Conservation (phyloP, 1,139 yeast species). For the Komagataea norvegica region DNA sequence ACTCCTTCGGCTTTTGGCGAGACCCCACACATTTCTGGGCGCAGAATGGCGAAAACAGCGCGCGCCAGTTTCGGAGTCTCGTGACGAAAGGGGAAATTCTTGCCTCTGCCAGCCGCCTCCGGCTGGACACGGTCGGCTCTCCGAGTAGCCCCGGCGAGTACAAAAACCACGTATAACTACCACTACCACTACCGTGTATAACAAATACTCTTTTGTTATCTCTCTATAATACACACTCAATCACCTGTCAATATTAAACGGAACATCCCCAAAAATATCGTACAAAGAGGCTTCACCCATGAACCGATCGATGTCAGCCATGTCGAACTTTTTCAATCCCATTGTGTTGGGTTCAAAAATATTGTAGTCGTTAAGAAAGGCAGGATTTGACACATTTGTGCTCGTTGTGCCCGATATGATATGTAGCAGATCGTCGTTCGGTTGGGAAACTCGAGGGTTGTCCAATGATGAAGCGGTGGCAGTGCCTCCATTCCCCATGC, state of each 20-base stretch:
- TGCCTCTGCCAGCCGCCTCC: no score
- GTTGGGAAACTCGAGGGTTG: no score
- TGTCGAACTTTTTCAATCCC: conserved; percentile 5
- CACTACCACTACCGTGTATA: no score
- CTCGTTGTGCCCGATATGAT: no score
- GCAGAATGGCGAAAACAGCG: background rate
- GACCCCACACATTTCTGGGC: background rate
- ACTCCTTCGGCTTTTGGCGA: background rate
- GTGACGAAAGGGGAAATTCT: background rate
- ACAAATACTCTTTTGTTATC: no score
- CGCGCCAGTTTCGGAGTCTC: background rate
- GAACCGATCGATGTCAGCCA: conserved; percentile 9
- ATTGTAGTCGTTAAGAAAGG: background rate
- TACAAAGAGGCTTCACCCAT: conserved; percentile 18
- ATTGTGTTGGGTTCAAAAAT: conserved; percentile 6
- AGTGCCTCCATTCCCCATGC: no score
- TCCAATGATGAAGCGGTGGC: conserved; percentile 2
- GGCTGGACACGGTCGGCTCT: no score
- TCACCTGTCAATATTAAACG: no score
- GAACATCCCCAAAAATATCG: conserved; percentile 19
- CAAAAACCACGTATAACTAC: no score
- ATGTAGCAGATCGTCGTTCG: background rate
- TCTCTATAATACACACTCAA: no score
- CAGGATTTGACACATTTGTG: background rate
- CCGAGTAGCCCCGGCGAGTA: no score